These are phyloP conservation scores for Microdochium trichocladiopsis DNA, from an alignment of 2,329 filamentous ascomycete species.

Conservation along the genomic window DNA sequence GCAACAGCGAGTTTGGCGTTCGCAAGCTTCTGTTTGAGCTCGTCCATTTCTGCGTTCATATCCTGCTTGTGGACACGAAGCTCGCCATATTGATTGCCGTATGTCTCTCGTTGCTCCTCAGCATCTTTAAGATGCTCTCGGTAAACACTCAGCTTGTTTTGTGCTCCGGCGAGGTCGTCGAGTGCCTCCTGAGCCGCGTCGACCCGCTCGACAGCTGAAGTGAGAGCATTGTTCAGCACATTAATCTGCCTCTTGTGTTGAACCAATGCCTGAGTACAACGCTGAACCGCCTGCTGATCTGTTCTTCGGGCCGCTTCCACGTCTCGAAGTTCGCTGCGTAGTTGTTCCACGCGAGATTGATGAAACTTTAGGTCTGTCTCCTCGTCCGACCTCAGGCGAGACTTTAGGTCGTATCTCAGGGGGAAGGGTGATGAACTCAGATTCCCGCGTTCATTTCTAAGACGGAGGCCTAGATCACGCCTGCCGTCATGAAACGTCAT, in stretches of 20 bases:
- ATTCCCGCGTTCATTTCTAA: slow-evolving; percentile 36
- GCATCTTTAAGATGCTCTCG: slow-evolving; percentile 48
- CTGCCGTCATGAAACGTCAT: slow-evolving; percentile 60
- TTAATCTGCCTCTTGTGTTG: slow-evolving; percentile 36
- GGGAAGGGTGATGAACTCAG: slow-evolving; percentile 26
- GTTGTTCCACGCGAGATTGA: slow-evolving; percentile 40
- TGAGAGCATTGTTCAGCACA: slow-evolving; percentile 43
- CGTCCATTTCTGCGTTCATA: slow-evolving; percentile 34
- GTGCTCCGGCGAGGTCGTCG: slow-evolving; percentile 60
- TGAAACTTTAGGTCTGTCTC: slow-evolving; percentile 14
- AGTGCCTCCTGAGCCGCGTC: slow-evolving; percentile 49
- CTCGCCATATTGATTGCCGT: slow-evolving; percentile 48
- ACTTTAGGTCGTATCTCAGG: slow-evolving; percentile 39
- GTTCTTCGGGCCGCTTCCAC: slow-evolving; percentile 40
- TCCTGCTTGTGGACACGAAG: slow-evolving; percentile 40
- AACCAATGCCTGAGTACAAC: slow-evolving; percentile 33
- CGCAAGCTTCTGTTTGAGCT: slow-evolving; percentile 26
- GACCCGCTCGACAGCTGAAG: slow-evolving; percentile 54
- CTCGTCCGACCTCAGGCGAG: slow-evolving; percentile 74
- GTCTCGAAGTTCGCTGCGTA: slow-evolving; percentile 46
- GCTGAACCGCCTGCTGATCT: slow-evolving; percentile 39
- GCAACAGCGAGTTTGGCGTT: slow-evolving; percentile 22
- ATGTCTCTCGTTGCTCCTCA: slow-evolving; percentile 34
- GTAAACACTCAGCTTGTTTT: slow-evolving; percentile 56
- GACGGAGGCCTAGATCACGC: slow-evolving; percentile 52